These are phyloP conservation scores for Phylloporus arenicola DNA, from an alignment of 768 basidiomycete species.

Conservation along the genomic window DNA sequence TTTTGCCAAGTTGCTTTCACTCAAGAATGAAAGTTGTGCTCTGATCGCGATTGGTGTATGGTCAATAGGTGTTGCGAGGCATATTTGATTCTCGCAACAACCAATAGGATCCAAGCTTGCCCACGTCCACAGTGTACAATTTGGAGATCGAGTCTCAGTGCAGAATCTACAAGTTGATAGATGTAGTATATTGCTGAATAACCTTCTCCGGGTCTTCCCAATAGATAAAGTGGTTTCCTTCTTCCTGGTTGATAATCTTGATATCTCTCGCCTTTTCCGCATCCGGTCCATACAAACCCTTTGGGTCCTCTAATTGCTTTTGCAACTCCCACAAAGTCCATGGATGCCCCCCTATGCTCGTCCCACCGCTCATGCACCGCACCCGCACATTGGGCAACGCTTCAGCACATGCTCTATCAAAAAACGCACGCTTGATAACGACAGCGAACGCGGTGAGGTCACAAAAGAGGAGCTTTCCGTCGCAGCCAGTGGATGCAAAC, in stretches of 20 bases:
- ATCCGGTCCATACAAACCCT: conserved; percentile 4
- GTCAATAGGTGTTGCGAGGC: too few species aligned
- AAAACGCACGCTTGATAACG: conserved; percentile 13
- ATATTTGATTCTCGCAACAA: too few species aligned
- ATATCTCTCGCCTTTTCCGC: conserved; percentile 22
- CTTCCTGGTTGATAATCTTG: conserved; percentile 6
- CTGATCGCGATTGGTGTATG: too few species aligned
- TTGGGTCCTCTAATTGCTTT: conserved; percentile 4
- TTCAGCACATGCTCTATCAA: conserved; percentile 10
- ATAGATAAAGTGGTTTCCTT: conserved; percentile 24
- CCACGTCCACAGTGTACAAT: too few species aligned
- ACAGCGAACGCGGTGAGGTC: conserved; percentile 1
- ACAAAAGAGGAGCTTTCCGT: conserved; percentile 13
- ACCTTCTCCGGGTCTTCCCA: conserved; percentile 22
- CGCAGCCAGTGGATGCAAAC: conserved; percentile 5
- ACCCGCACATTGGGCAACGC: conserved; percentile 12
- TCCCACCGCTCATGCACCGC: conserved; percentile 16
- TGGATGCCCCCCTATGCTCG: conserved; percentile 4
- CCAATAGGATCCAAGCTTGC: too few species aligned
- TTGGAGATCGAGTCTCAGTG: too few species aligned
- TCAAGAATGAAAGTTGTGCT: too few species aligned
- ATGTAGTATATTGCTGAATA: conserved; percentile 10
- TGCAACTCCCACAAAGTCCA: conserved; percentile 12
- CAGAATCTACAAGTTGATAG: conserved; percentile 6
- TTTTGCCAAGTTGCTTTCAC: too few species aligned